These are phyloP conservation scores for Leccinellum rugosiceps DNA, from an alignment of 768 basidiomycete species.

Conservation along the genomic window DNA sequence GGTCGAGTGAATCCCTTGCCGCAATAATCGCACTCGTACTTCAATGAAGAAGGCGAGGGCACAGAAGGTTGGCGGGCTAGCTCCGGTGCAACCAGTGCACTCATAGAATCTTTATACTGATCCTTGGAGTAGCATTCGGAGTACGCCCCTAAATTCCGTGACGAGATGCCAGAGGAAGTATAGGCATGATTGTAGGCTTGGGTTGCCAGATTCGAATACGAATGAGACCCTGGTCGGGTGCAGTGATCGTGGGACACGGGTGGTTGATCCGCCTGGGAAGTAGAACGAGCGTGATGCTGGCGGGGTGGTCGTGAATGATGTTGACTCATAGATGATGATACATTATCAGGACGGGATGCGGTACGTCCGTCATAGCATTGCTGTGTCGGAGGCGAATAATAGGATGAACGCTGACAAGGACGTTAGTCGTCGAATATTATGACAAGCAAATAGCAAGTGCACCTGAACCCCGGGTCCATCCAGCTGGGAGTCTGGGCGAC, in stretches of 20 bases:
- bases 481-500: constrained; percentile 23
- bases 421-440: constrained; percentile 2
- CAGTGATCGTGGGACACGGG: constrained; percentile 29
- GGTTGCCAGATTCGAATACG: constrained; percentile 22
- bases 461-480: constrained; percentile 34
- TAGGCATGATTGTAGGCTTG: constrained; percentile 20
- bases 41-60: constrained; percentile 38
- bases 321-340: constrained; percentile 20
- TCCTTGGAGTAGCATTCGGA: constrained; percentile 14
- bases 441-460: background rate
- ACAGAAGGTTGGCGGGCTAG: constrained; percentile 15
- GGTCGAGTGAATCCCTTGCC: constrained; percentile 81
- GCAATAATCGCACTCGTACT: constrained; percentile 77
- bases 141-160: constrained; percentile 21
- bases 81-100: constrained; percentile 10
- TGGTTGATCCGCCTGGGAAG: constrained; percentile 28
- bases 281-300: constrained; percentile 25
- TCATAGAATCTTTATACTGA: too few species aligned
- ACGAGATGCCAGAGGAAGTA: constrained; percentile 11
- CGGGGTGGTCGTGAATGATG: constrained; percentile 21
- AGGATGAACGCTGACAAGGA: constrained; percentile 22
- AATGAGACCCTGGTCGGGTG: constrained; percentile 21
- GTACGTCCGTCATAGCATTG: constrained; percentile 27
- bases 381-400: constrained; percentile 22
- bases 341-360: constrained; percentile 20